phyloP scores from a whole-genome alignment of 371 early-diverging fungal genomes.

The Mucor circinelloides region DNA sequence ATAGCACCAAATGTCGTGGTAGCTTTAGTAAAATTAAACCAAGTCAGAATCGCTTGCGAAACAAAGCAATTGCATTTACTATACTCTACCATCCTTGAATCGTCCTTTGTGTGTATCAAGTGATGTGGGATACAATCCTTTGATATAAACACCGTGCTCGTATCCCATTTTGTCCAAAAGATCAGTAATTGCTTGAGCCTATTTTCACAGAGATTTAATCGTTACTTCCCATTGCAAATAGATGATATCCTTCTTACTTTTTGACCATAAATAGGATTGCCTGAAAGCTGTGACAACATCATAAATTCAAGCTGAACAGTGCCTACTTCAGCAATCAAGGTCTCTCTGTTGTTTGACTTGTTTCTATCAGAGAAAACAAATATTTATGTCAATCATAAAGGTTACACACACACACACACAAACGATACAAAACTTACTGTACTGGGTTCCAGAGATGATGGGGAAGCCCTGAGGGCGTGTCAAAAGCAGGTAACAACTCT shows the following conservation, averaged over 20 bases:
- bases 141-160: slow-evolving; percentile 49
- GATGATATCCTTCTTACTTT: slow-evolving; percentile 38
- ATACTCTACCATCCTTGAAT: slow-evolving; percentile 38
- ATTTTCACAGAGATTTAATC: not conserved
- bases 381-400: not conserved
- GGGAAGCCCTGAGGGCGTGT: slow-evolving; percentile 65
- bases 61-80: not conserved
- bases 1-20: slow-evolving; percentile 50
- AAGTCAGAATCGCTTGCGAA: not conserved
- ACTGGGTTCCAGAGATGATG: slow-evolving; percentile 44
- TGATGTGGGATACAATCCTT: slow-evolving; percentile 58
- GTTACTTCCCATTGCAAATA: not conserved
- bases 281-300: slow-evolving; percentile 72
- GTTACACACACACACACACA: not conserved
- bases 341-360: slow-evolving; percentile 10
- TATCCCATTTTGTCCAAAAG: slow-evolving; percentile 40
- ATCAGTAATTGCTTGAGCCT: slow-evolving; percentile 58
- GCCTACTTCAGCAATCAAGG: slow-evolving; percentile 81
- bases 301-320: slow-evolving; percentile 89
- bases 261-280: slow-evolving; percentile 60
- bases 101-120: slow-evolving; percentile 41
- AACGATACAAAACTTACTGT: slow-evolving; percentile 21
- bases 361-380: slow-evolving; percentile 19
- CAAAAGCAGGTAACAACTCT: slow-evolving; percentile 59
- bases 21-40: slow-evolving; percentile 9